Percentiles rank a stretch among this genome's conserved stretches.
phyloP scores from a whole-genome alignment of 805 yeast genomes.

The Starmerella apicola region DNA sequence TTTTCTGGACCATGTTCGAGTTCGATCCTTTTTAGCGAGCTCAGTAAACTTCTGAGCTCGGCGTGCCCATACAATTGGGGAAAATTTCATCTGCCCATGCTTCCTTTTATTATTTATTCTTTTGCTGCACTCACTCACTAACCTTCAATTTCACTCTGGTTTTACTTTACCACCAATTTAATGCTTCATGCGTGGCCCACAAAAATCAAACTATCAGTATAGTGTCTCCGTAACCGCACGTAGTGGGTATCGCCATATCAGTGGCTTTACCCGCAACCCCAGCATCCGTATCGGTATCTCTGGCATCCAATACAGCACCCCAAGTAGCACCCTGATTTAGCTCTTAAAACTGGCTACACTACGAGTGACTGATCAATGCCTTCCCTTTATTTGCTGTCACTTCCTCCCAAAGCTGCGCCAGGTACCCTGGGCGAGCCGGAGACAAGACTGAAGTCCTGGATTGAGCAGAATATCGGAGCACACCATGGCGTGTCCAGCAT shows the following conservation, averaged over 20 bases:
- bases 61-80: neutral
- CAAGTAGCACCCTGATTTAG: no score
- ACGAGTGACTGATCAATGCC: conserved; percentile 10
- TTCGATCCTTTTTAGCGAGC: neutral
- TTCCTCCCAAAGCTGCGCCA: conserved; percentile 36
- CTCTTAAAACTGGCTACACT: no score
- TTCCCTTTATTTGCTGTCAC: conserved; percentile 34
- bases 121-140: no score
- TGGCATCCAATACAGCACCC: no score
- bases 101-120: neutral
- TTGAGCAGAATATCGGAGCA: conserved; percentile 23
- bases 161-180: no score
- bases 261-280: no score
- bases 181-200: no score
- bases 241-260: no score
- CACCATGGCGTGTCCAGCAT: conserved; percentile 45
- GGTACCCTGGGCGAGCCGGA: conserved; percentile 28
- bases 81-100: neutral
- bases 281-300: no score
- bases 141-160: no score
- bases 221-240: no score
- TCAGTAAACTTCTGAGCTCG: neutral
- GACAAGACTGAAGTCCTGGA: conserved; percentile 28
- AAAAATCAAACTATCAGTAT: no score
- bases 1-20: conserved; percentile 4